A percentile compares a stretch with the other conserved stretches of the same genome.
phyloP scores from a whole-genome alignment of 1,284 basidiomycete genomes.

The Mycena sp. region DNA sequence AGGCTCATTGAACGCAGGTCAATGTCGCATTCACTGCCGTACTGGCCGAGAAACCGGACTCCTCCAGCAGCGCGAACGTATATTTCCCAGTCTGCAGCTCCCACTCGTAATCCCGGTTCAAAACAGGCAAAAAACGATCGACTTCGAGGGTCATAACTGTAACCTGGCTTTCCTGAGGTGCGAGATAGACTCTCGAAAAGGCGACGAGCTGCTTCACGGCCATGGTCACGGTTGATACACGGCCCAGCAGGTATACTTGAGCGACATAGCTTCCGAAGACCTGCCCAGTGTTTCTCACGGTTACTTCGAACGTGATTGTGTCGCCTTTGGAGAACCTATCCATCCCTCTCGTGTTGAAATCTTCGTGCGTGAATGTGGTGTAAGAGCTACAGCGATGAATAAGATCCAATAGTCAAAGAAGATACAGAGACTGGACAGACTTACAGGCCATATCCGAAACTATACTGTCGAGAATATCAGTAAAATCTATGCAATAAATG shows the following conservation, averaged over 20 bases:
- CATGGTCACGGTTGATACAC: constrained; percentile 36
- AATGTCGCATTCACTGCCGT: constrained; percentile 36
- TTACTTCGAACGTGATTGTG: constrained; percentile 38
- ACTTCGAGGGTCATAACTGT: constrained; percentile 39
- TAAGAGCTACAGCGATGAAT: constrained; percentile 32
- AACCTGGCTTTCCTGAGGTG: constrained; percentile 30
- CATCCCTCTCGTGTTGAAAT: constrained; percentile 33
- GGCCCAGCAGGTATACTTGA: constrained; percentile 40
- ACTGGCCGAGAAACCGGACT: constrained; percentile 31
- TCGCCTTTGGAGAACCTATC: constrained; percentile 24
- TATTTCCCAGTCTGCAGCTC: constrained; percentile 40
- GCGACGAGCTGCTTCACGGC: constrained; percentile 40
- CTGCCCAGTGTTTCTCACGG: constrained; percentile 36
- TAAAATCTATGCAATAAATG: background rate
- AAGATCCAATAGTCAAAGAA: background rate
- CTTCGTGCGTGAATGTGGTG: constrained; percentile 34
- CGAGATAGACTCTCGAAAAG: constrained; percentile 39
- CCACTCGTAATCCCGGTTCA: constrained; percentile 39
- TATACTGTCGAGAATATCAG: constrained; percentile 11
- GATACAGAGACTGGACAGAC: background rate
- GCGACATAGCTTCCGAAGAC: constrained; percentile 38
- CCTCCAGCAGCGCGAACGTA: constrained; percentile 40
- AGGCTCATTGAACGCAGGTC: constrained; percentile 28
- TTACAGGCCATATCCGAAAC: constrained; percentile 29
- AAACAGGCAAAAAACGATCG: constrained; percentile 35